These are phyloP conservation scores for Cyclotella baltica DNA, from an alignment of 108 stramenopile species.

Conservation along the genomic window DNA sequence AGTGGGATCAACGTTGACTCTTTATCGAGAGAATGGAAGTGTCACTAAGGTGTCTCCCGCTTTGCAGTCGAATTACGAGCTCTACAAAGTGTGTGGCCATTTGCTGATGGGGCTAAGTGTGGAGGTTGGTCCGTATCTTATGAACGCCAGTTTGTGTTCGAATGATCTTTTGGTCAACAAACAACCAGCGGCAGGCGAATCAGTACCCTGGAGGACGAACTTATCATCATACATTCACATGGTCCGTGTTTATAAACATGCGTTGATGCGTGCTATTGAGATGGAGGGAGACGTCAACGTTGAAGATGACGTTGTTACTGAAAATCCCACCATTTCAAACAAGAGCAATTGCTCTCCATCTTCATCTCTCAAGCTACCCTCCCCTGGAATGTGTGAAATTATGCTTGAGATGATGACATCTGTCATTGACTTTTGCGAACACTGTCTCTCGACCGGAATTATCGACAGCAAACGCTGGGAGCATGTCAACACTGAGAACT, in stretches of 20 bases:
- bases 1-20: constrained; percentile 13
- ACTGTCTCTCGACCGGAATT: not conserved
- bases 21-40: constrained; percentile 10
- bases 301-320: not conserved
- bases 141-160: not conserved
- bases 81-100: constrained; percentile 13
- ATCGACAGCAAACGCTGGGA: not conserved
- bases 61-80: not conserved
- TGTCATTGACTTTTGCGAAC: not conserved
- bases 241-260: not conserved
- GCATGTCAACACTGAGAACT: constrained; percentile 12
- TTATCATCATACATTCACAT: not conserved
- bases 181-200: not conserved
- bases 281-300: not conserved
- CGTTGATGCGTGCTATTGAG: not conserved
- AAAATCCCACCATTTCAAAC: no score
- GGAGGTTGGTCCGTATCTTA: constrained; percentile 23
- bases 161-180: no score
- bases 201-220: not conserved
- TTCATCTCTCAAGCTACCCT: not conserved
- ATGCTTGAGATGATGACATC: constrained; percentile 9
- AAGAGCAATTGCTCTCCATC: no score
- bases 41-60: not conserved
- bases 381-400: constrained; percentile 3
- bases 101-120: constrained; percentile 18